Percentiles rank a stretch among this genome's conserved stretches.
Evolutionary conservation across 1,284 basidiomycete species (phyloP).

Genomic region (Ceraceosorus guamensis): DNA sequence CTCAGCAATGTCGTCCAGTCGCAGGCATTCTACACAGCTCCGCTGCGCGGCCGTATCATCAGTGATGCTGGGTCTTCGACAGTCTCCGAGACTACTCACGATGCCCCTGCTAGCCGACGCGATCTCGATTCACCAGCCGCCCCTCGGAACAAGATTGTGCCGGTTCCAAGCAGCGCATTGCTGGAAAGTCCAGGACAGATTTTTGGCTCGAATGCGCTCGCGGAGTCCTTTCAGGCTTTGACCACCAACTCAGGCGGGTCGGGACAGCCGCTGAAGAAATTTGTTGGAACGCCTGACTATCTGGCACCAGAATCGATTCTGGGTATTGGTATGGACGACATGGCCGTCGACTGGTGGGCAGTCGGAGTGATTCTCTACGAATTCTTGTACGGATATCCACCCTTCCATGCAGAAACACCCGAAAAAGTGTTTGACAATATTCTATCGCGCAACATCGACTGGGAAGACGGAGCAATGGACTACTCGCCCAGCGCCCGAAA

Average conservation of each 20-base stretch:
- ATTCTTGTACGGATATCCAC: slow-evolving; percentile 92
- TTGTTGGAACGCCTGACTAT: slow-evolving; percentile 95
- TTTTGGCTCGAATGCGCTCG: slow-evolving; percentile 30
- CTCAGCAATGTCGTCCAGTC: slow-evolving; percentile 24
- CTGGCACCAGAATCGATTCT: slow-evolving; percentile 92
- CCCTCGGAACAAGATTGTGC: not conserved
- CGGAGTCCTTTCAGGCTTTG: slow-evolving; percentile 13
- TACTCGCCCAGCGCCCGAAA: slow-evolving; percentile 78
- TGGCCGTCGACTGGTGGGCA: slow-evolving; percentile 98
- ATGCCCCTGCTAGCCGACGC: too few species aligned
- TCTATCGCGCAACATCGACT: slow-evolving; percentile 86
- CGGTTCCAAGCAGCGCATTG: slow-evolving; percentile 6
- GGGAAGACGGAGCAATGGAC: slow-evolving; percentile 88
- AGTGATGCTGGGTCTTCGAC: slow-evolving; percentile 38
- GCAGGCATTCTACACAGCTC: slow-evolving; percentile 28
- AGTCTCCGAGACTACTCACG: slow-evolving; percentile 19
- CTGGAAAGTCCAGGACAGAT: slow-evolving; percentile 33
- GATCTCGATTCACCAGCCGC: not conserved
- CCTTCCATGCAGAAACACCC: slow-evolving; percentile 93
- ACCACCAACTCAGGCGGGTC: slow-evolving; percentile 9
- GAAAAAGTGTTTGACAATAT: slow-evolving; percentile 99
- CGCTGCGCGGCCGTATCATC: slow-evolving; percentile 22
- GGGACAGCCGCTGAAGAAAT: slow-evolving; percentile 44
- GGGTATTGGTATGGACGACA: slow-evolving; percentile 89
- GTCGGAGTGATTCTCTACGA: slow-evolving; percentile 97